A percentile compares a stretch with the other conserved stretches of the same genome.
phyloP scores from a whole-genome alignment of 768 basidiomycete genomes.

The Epithele typhae region DNA sequence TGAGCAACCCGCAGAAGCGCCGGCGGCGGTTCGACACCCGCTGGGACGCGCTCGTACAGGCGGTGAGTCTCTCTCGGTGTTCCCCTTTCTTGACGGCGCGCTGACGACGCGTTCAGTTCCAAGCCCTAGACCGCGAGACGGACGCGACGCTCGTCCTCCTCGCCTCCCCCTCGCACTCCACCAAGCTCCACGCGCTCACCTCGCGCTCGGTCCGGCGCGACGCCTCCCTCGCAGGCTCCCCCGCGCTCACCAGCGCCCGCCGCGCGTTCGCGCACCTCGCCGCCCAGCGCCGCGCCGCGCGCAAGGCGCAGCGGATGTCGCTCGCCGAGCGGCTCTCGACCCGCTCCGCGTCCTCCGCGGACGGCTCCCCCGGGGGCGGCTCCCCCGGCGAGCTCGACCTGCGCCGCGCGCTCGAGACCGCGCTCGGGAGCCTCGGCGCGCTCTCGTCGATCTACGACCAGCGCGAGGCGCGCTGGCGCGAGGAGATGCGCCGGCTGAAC shows the following conservation, averaged over 20 bases:
- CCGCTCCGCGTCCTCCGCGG: slow-evolving; percentile 38
- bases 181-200: slow-evolving; percentile 56
- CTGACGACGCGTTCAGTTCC: slow-evolving; percentile 47
- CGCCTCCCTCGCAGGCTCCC: slow-evolving; percentile 38
- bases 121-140: slow-evolving; percentile 73
- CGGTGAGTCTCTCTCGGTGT: slow-evolving; percentile 48
- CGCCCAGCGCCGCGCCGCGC: slow-evolving; percentile 44
- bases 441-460: slow-evolving; percentile 65
- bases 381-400: slow-evolving; percentile 58
- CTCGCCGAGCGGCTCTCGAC: slow-evolving; percentile 38
- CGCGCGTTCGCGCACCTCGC: slow-evolving; percentile 58
- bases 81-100: no score
- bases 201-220: slow-evolving; percentile 70
- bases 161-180: slow-evolving; percentile 70
- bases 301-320: slow-evolving; percentile 41
- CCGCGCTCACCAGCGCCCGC: slow-evolving; percentile 50
- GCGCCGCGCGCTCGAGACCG: slow-evolving; percentile 61
- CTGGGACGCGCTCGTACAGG: slow-evolving; percentile 72
- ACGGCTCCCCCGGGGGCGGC: slow-evolving; percentile 52
- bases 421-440: slow-evolving; percentile 60
- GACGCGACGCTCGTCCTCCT: slow-evolving; percentile 73
- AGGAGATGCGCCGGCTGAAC: slow-evolving; percentile 58
- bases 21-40: slow-evolving; percentile 68
- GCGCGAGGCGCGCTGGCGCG: slow-evolving; percentile 60
- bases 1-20: slow-evolving; percentile 63